phyloP scores from a whole-genome alignment of 2,329 filamentous ascomycete genomes.

The Penicillium sp. region DNA sequence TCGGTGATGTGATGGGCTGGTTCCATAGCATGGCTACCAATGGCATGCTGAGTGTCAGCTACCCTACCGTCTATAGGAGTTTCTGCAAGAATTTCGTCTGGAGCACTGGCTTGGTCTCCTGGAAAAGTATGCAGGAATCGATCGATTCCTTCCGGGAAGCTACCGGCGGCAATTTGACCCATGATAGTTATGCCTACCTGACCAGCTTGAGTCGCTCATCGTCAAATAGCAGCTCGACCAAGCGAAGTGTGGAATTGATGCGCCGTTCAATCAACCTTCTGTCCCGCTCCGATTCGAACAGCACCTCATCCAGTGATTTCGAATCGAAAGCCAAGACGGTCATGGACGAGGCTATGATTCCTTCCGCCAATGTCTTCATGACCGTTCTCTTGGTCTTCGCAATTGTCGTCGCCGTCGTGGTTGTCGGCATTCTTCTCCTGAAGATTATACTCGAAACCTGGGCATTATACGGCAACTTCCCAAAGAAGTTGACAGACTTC shows the following conservation, averaged over 20 bases:
- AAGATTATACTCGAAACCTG: conserved; percentile 90
- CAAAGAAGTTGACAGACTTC: conserved; percentile 75
- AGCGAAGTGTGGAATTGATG: conserved; percentile 55
- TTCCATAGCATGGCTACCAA: conserved; percentile 94
- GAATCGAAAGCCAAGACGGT: conserved; percentile 64
- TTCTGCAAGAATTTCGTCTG: conserved; percentile 94
- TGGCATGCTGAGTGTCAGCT: conserved; percentile 89
- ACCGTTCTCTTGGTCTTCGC: conserved; percentile 85
- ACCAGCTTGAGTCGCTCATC: conserved; percentile 67
- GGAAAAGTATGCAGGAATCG: conserved; percentile 71
- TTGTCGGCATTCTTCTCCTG: conserved; percentile 80
- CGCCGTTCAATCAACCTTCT: conserved; percentile 48
- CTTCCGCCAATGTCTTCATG: conserved; percentile 92
- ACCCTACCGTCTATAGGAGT: conserved; percentile 81
- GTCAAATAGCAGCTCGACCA: conserved; percentile 47
- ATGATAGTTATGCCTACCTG: conserved; percentile 72
- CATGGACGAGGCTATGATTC: conserved; percentile 79
- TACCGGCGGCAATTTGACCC: conserved; percentile 84
- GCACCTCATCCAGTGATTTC: conserved; percentile 22
- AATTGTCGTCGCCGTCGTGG: conserved; percentile 78
- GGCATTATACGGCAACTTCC: conserved; percentile 86
- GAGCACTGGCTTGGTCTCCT: conserved; percentile 79
- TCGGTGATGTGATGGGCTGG: conserved; percentile 80
- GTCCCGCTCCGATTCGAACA: conserved; percentile 51
- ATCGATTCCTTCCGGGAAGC: conserved; percentile 79